Percentiles rank a stretch among this genome's conserved stretches.
phyloP scores from a whole-genome alignment of 208 protist genomes.

The Trypanosoma mega region DNA sequence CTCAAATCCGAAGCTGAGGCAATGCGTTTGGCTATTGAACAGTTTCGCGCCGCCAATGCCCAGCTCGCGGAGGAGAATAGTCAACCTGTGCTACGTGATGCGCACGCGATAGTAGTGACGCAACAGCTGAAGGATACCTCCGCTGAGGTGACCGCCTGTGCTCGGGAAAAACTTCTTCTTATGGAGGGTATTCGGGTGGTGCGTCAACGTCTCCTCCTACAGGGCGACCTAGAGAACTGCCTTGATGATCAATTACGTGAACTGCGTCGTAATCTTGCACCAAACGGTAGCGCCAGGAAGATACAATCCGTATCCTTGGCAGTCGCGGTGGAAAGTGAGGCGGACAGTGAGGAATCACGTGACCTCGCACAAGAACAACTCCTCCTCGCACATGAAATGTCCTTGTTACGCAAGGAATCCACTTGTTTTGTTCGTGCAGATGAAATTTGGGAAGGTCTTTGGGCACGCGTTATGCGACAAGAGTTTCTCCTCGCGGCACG shows the following conservation, averaged over 20 bases:
- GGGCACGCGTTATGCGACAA: conserved; percentile 78
- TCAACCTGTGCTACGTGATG: conserved; percentile 64
- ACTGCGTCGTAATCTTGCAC: too few relatives aligned
- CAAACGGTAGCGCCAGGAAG: too few relatives aligned
- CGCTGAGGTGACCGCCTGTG: conserved; percentile 40
- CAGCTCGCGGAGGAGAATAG: conserved; percentile 66
- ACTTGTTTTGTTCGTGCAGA: conserved; percentile 68
- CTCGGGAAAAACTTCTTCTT: conserved; percentile 44
- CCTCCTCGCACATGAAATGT: conserved; percentile 65
- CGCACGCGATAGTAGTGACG: conserved; percentile 63
- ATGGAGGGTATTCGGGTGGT: conserved; percentile 41
- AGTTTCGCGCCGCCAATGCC: conserved; percentile 36
- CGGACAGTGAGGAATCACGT: conserved; percentile 61
- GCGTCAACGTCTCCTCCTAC: conserved; percentile 53
- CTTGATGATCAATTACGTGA: conserved; percentile 71
- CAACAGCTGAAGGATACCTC: conserved; percentile 54
- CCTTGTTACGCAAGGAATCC: conserved; percentile 67
- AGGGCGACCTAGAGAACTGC: conserved; percentile 63
- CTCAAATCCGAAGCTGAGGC: conserved; percentile 23
- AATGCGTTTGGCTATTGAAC: conserved; percentile 34
- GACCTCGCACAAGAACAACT: conserved; percentile 73
- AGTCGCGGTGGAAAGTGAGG: too few relatives aligned
- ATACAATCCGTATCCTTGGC: too few relatives aligned
- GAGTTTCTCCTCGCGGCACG: conserved; percentile 61
- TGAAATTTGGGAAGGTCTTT: conserved; percentile 78